Conservation (phyloP, 2,329 filamentous ascomycete genomes). For the Fusarium mexicanum region DNA sequence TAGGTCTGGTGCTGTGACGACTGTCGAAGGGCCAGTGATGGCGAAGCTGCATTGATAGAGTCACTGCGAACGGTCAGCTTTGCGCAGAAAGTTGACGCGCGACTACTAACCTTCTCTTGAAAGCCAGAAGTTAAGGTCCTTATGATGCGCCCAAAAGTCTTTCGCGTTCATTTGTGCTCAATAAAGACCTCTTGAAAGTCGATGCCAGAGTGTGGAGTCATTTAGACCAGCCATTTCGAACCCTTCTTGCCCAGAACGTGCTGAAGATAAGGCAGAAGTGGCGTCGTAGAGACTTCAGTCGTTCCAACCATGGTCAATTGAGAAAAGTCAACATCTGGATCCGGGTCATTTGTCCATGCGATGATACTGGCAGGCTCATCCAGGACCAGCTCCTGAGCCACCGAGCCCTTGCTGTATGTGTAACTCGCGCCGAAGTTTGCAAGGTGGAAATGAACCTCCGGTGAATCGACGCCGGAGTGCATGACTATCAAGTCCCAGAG, state of each 20-base stretch:
- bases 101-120: accelerated
- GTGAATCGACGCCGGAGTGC: too few relatives aligned
- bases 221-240: not conserved
- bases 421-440: too few relatives aligned
- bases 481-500: not conserved
- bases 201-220: not conserved
- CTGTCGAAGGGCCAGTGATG: accelerated
- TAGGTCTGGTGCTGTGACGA: not conserved
- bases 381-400: too few relatives aligned
- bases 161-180: not conserved
- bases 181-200: not conserved
- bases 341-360: too few relatives aligned
- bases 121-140: accelerated
- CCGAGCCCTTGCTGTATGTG: too few relatives aligned
- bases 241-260: not conserved
- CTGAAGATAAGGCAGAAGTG: not conserved
- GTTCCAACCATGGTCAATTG: too few relatives aligned
- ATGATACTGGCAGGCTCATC: too few relatives aligned
- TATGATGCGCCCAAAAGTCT: not conserved
- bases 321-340: too few relatives aligned
- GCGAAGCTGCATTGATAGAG: not conserved
- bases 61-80: not conserved
- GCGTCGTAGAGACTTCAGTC: accelerated
- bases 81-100: accelerated
- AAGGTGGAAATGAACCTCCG: too few relatives aligned